A percentile compares a stretch with the other conserved stretches of the same genome.
Evolutionary conservation across 164 flowering plant species (phyloP).

Genomic region (Aristolochia fimbriata): DNA sequence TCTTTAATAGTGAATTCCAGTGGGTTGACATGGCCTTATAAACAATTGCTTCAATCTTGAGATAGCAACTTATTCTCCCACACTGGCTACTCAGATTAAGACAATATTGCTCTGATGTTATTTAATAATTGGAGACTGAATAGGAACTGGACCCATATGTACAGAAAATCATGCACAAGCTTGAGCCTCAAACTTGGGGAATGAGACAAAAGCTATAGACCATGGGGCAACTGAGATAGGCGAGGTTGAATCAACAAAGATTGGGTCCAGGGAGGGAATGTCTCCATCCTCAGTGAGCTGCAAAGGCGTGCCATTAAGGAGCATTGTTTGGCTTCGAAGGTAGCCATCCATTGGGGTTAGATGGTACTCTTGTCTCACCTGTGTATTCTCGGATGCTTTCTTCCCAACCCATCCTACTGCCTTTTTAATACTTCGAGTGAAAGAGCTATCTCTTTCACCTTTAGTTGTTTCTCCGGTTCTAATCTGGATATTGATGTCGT

Average conservation of each 20-base stretch:
- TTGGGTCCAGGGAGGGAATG: conserved; percentile 49
- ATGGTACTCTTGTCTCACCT: conserved; percentile 31
- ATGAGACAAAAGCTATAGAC: conserved; percentile 64
- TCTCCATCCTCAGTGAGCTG: conserved; percentile 41
- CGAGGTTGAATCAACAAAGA: conserved; percentile 20
- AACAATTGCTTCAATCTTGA: too few species aligned
- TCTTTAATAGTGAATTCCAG: too few species aligned
- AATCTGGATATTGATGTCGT: conserved; percentile 17
- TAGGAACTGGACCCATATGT: too few species aligned
- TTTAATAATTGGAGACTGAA: too few species aligned
- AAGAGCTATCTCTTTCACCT: conserved; percentile 14
- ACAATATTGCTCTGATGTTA: too few species aligned
- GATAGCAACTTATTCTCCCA: too few species aligned
- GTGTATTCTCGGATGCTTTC: conserved; percentile 29
- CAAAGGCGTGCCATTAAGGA: conserved; percentile 58
- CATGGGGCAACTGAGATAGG: conserved; percentile 42
- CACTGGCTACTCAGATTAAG: too few species aligned
- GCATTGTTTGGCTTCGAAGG: conserved; percentile 56
- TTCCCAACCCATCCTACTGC: conserved; percentile 56
- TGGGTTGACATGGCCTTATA: too few species aligned
- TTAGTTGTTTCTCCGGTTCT: conserved; percentile 1
- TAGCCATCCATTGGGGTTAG: conserved; percentile 59
- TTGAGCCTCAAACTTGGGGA: conserved; percentile 54
- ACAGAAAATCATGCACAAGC: conserved; percentile 36
- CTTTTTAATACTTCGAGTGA: conserved; percentile 31